Evolutionary conservation across 2,329 filamentous ascomycete genomes (phyloP).

Genomic region (Waltergamsia citrina): DNA sequence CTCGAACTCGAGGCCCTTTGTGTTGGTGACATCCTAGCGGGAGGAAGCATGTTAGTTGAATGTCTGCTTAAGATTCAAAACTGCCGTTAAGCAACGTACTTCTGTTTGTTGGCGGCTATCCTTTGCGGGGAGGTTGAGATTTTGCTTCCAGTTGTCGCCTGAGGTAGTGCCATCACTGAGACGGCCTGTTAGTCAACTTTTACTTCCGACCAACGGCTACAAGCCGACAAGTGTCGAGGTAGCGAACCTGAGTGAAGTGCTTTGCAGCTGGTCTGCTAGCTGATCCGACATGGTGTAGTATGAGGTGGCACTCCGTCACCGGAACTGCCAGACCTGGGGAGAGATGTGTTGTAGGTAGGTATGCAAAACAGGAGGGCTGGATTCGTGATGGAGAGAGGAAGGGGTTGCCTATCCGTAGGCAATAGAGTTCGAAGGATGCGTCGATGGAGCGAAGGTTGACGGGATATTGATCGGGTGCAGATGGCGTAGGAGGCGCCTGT

Average conservation of each 20-base stretch:
- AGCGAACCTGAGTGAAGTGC: constrained; percentile 29
- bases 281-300: constrained; percentile 31
- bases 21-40: constrained; percentile 86
- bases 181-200: not conserved
- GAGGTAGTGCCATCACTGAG: constrained; percentile 35
- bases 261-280: constrained; percentile 34
- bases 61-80: constrained; percentile 3
- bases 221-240: too few relatives aligned
- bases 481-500: too few relatives aligned
- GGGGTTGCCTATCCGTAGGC: too few relatives aligned
- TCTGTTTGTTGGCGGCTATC: constrained; percentile 76
- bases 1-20: constrained; percentile 95
- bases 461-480: too few relatives aligned
- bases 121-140: constrained; percentile 60
- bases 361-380: not conserved
- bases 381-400: too few relatives aligned
- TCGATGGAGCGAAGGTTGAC: too few relatives aligned
- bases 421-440: too few relatives aligned
- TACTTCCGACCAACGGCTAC: too few relatives aligned
- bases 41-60: not conserved
- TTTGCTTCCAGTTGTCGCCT: constrained; percentile 55
- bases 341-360: not conserved
- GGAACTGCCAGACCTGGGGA: too few relatives aligned
- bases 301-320: constrained; percentile 6
- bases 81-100: constrained; percentile 39